Base-by-base conservation (phyloP, 192 early-diverging fungal genomes). In the Backusella macrospora region DNA sequence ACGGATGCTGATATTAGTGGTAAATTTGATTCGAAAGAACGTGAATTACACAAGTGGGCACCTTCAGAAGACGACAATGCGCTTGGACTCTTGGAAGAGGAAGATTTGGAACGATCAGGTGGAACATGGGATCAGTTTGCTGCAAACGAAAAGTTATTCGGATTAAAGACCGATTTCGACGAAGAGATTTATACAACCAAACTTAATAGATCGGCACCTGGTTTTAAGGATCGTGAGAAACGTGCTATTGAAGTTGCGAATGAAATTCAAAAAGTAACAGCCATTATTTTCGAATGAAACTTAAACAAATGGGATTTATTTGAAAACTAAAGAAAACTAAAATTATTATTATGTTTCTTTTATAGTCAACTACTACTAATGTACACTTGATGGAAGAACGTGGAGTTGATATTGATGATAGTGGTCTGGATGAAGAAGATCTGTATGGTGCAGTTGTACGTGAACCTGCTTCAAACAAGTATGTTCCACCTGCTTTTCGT, bases 161-260 rank as follows among this genome's bases (percentile, higher is more conserved):
- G 98, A 1, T 88, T 99, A 62, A 94, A 86, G 6, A 96, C 97
- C 5, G 96, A 99, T 80, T 99, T 95, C 84, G 85, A 98, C 75
- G 96, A 98, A 70, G 96, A 97, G 65, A 80, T 99, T 4, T 99
- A 99, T 80, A 99, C 98, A 2, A 99, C 98, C 7, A 89, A 86
- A 34, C 83, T 99, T 65, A 96, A 99, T 76, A 85, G 92, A 68
- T 86, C 89, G 5, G 90, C 88, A 42, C 89, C 95, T 5, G 91
- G 93, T 68, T 99, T 85, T 79, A 95, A 94, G 76, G 87, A 90
- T 71, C 91, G 91, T 21, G 98, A 98, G 81, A 89, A 88, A 62
- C 90, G 94, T 72, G 98, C 98, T 8, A 88, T 88, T 12, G 86
- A 94, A 18, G 82, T 98, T 45, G 96, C 98, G 1, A 87, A 89